Conservation (phyloP, 108 stramenopile genomes). For the Cyclotella choctawhatcheeana region DNA sequence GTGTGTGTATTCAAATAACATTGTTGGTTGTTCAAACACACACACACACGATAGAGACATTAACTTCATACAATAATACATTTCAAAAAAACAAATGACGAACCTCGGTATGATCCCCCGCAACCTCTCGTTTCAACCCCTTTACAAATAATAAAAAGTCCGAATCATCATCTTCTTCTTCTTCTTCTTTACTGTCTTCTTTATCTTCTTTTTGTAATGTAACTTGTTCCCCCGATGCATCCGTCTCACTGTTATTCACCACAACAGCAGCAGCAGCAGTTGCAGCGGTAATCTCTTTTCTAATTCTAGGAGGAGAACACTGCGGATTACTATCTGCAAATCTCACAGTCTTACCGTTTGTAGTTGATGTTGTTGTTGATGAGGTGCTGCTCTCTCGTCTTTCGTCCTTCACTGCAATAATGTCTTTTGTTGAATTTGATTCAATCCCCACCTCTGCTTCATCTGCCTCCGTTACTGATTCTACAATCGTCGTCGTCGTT, state of each 20-base stretch:
- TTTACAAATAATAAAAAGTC: slow-evolving; percentile 43
- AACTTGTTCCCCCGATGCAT: neutral
- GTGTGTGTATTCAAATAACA: too few relatives aligned
- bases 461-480: neutral
- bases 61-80: neutral
- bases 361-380: too few relatives aligned
- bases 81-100: neutral
- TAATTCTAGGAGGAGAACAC: slow-evolving; percentile 18
- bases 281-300: neutral
- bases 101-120: slow-evolving; percentile 51
- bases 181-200: neutral
- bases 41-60: too few relatives aligned
- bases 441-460: neutral
- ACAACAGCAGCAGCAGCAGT: slow-evolving; percentile 1
- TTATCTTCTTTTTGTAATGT: neutral
- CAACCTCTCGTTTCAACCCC: slow-evolving; percentile 46
- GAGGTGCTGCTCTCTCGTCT: too few relatives aligned
- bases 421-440: too few relatives aligned
- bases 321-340: slow-evolving; percentile 24
- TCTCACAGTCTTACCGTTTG: slow-evolving; percentile 12
- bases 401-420: too few relatives aligned
- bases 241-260: neutral
- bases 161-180: neutral
- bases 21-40: too few relatives aligned
- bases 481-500: neutral